These are phyloP conservation scores for Lactarius indigo DNA, from an alignment of 768 basidiomycete genomes.

Conservation along the genomic window DNA sequence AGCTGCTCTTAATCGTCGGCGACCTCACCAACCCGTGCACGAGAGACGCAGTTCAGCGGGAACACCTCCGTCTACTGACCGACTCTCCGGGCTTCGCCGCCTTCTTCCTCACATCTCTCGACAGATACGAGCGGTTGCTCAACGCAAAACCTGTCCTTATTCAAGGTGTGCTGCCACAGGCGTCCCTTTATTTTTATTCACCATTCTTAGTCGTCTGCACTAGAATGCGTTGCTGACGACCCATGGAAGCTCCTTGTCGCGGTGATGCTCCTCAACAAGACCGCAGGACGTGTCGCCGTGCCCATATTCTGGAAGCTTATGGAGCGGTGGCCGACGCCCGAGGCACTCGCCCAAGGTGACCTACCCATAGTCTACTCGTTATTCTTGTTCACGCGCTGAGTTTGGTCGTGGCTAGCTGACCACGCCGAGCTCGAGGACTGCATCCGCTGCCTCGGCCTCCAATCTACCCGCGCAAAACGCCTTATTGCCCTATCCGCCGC, in stretches of 20 bases:
- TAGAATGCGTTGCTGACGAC: constrained; percentile 50
- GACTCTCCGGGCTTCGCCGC: constrained; percentile 22
- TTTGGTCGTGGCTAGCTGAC: constrained; percentile 36
- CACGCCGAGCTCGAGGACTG: constrained; percentile 41
- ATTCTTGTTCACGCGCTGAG: background rate
- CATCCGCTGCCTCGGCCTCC: constrained; percentile 56
- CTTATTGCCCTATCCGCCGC: constrained; percentile 50
- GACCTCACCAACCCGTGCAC: background rate
- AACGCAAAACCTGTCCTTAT: constrained; percentile 31
- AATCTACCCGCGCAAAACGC: constrained; percentile 52
- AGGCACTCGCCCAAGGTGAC: constrained; percentile 52
- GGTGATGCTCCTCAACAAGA: constrained; percentile 67
- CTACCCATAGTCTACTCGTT: background rate
- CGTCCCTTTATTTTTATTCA: too few species aligned
- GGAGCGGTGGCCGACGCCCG: constrained; percentile 54
- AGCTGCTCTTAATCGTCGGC: background rate
- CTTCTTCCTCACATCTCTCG: constrained; percentile 19
- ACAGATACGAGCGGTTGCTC: constrained; percentile 18
- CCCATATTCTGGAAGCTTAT: constrained; percentile 63
- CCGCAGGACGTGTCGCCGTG: constrained; percentile 57
- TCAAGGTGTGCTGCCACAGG: constrained; percentile 26
- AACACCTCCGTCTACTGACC: constrained; percentile 16
- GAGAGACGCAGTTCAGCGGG: background rate
- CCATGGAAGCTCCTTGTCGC: constrained; percentile 72
- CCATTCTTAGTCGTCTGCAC: too few species aligned